Evolutionary conservation across 2,329 filamentous ascomycete genomes (phyloP).

Genomic region (Penicillium sp.): DNA sequence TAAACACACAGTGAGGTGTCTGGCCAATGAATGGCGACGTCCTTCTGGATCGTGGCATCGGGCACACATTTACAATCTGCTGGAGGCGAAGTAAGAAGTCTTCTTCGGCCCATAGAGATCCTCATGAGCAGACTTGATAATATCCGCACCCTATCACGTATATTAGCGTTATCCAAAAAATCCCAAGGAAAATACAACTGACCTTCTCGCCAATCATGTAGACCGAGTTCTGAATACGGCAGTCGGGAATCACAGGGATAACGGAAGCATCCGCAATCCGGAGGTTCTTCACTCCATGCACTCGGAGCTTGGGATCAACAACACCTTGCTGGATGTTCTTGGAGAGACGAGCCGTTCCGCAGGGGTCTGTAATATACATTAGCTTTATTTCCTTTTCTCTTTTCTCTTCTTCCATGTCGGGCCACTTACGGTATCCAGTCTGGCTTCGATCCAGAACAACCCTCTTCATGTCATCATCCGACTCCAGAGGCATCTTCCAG

Average conservation of each 20-base stretch:
- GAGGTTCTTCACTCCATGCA: neutral
- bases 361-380: neutral
- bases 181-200: neutral
- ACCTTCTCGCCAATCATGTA: neutral
- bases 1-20: too few relatives aligned
- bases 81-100: slow-evolving; percentile 19
- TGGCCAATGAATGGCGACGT: too few relatives aligned
- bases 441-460: neutral
- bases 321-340: neutral
- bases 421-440: neutral
- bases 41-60: too few relatives aligned
- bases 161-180: slow-evolving; percentile 1
- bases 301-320: neutral
- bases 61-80: slow-evolving; percentile 11
- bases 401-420: neutral
- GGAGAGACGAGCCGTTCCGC: neutral
- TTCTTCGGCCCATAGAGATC: slow-evolving; percentile 24
- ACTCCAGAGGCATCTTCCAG: neutral
- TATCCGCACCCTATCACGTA: slow-evolving; percentile 23
- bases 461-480: neutral
- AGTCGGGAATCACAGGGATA: neutral
- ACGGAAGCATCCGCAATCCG: neutral
- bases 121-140: slow-evolving; percentile 26
- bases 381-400: neutral
- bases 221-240: neutral